Evolutionary conservation across 148 eudicot genomes (phyloP).

Genomic region (Chenopodium suecicum): DNA sequence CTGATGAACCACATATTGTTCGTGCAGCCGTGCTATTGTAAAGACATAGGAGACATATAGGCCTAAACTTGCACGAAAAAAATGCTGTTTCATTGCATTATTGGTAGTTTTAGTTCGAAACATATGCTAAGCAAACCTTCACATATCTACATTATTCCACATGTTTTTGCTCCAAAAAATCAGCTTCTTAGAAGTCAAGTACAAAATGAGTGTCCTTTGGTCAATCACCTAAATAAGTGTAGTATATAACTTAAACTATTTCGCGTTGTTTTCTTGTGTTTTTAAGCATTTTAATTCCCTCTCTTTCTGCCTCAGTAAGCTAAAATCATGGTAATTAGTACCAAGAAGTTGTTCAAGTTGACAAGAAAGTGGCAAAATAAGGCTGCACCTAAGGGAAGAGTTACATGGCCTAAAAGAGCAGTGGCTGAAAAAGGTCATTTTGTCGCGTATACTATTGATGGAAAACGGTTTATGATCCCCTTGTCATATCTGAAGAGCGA

Average conservation of each 20-base stretch:
- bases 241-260: background rate
- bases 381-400: conserved; percentile 17
- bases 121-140: conserved; percentile 17
- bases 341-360: conserved; percentile 40
- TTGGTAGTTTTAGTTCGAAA: conserved; percentile 10
- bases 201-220: conserved; percentile 30
- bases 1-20: conserved; percentile 24
- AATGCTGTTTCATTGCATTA: background rate
- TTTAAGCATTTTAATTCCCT: background rate
- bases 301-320: background rate
- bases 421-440: conserved; percentile 31
- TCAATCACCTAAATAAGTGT: background rate
- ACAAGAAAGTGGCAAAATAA: conserved; percentile 37
- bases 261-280: background rate
- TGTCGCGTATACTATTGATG: conserved; percentile 24
- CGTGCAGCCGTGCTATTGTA: conserved; percentile 16
- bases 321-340: conserved; percentile 18
- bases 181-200: conserved; percentile 21
- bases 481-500: conserved; percentile 20
- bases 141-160: background rate
- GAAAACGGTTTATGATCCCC: conserved; percentile 26
- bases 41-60: conserved; percentile 18
- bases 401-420: conserved; percentile 1
- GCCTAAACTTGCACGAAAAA: conserved; percentile 16
- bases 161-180: conserved; percentile 19